phyloP scores from a whole-genome alignment of 768 basidiomycete genomes.

The Dioszegia hungarica region DNA sequence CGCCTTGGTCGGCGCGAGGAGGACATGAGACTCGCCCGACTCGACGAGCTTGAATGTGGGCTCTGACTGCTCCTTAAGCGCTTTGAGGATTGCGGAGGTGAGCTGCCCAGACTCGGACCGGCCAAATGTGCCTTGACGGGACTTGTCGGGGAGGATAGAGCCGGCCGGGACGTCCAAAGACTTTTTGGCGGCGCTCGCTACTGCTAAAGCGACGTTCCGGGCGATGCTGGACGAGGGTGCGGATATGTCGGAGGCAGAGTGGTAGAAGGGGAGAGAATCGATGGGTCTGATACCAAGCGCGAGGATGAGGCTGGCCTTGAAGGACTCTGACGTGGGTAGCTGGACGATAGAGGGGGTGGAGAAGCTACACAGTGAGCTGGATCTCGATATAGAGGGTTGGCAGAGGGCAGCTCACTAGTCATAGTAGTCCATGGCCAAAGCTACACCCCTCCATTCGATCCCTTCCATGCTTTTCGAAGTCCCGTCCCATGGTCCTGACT shows the following conservation, averaged over 20 bases:
- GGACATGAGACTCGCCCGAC: neutral
- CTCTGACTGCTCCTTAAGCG: neutral
- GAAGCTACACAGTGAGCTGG: neutral
- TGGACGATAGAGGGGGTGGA: neutral
- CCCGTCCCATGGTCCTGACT: constrained; percentile 12
- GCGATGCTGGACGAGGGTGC: neutral
- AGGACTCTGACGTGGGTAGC: neutral
- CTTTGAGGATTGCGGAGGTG: neutral
- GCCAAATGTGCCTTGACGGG: neutral
- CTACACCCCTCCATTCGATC: constrained; percentile 6
- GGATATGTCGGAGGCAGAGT: neutral
- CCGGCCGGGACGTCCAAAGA: neutral
- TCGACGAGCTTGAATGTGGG: neutral
- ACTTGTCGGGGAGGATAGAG: neutral
- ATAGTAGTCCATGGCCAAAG: neutral
- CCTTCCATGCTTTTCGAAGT: neutral
- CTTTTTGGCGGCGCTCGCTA: neutral
- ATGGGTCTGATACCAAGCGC: neutral
- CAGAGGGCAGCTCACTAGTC: no score
- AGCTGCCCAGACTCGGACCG: neutral
- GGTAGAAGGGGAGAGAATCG: constrained; percentile 2
- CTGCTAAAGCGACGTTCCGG: neutral
- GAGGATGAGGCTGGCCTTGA: neutral
- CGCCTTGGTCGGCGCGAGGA: neutral
- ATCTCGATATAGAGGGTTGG: no score